A percentile compares a stretch with the other conserved stretches of the same genome.
These are phyloP conservation scores for Pseudogymnoascus sp. DNA, from an alignment of 2,329 filamentous ascomycete genomes.

Conservation along the genomic window DNA sequence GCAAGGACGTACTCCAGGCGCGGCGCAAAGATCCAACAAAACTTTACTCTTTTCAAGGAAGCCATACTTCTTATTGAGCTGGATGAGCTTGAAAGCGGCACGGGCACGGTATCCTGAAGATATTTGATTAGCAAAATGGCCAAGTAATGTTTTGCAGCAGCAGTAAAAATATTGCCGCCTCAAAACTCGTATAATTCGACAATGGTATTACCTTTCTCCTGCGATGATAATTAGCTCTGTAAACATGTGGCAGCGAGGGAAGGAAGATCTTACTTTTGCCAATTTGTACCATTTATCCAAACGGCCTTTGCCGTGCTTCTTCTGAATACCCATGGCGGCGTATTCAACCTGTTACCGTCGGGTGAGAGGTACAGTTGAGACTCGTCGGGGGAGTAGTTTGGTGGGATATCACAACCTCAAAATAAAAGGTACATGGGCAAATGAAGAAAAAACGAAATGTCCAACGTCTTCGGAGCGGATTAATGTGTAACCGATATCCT, in stretches of 20 bases:
- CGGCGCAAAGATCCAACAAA: constrained; percentile 92
- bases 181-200: background rate
- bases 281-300: constrained; percentile 98
- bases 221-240: constrained; percentile 7
- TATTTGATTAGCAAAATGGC: constrained; percentile 2
- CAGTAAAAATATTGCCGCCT: background rate
- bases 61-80: constrained; percentile 98
- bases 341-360: constrained; percentile 8
- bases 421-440: constrained; percentile 11
- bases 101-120: constrained; percentile 73
- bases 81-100: constrained; percentile 96
- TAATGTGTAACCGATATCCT: background rate
- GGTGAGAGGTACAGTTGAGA: constrained; percentile 5
- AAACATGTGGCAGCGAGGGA: constrained; percentile 17
- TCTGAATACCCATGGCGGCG: constrained; percentile 79
- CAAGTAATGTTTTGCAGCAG: background rate
- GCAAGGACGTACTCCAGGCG: constrained; percentile 67
- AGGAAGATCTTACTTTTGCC: constrained; percentile 76
- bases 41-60: constrained; percentile 97
- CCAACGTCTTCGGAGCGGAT: background rate
- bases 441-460: constrained; percentile 12
- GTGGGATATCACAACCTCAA: constrained; percentile 10
- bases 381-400: background rate
- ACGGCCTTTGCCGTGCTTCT: constrained; percentile 98
- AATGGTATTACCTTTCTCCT: constrained; percentile 10